phyloP scores from a whole-genome alignment of 1,139 yeast species.

The Spencermartinsiella ligniputridi region DNA sequence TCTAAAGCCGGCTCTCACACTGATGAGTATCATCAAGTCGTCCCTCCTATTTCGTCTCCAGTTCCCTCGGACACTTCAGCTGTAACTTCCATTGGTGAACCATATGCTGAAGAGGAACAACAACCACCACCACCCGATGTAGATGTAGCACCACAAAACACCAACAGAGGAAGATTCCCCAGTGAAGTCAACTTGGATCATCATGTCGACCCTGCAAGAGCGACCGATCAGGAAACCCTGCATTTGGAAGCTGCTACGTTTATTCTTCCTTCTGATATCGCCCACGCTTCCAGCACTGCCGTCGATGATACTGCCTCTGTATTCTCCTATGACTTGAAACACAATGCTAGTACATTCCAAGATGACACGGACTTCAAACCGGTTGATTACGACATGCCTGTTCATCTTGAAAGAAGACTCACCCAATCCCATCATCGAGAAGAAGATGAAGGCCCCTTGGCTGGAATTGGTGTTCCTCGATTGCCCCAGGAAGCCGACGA shows the following conservation, averaged over 20 bases:
- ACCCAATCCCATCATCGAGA: constrained; percentile 34
- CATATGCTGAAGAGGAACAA: constrained; percentile 19
- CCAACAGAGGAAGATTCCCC: constrained; percentile 27
- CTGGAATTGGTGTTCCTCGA: constrained; percentile 34
- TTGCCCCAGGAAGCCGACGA: constrained; percentile 29
- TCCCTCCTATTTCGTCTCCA: constrained; percentile 21
- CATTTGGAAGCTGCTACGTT: constrained; percentile 19
- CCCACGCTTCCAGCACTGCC: constrained; percentile 9
- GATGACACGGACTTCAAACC: constrained; percentile 34
- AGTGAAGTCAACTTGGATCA: constrained; percentile 26
- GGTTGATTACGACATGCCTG: constrained; percentile 31
- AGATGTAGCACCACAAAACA: constrained; percentile 13
- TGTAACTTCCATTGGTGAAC: constrained; percentile 31
- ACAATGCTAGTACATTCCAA: constrained; percentile 31
- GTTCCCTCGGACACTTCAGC: constrained; percentile 29
- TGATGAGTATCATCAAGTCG: constrained; percentile 12
- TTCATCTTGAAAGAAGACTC: constrained; percentile 34
- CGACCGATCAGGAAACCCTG: constrained; percentile 17
- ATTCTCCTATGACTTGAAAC: constrained; percentile 35
- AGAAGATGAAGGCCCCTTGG: constrained; percentile 22
- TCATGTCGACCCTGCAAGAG: constrained; percentile 18
- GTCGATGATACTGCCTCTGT: constrained; percentile 26
- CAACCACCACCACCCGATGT: constrained; percentile 4
- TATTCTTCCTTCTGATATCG: constrained; percentile 16
- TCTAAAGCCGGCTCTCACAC: not conserved